These are phyloP conservation scores for Grigorovia jiainica DNA, from an alignment of 805 yeast species.

Conservation along the genomic window DNA sequence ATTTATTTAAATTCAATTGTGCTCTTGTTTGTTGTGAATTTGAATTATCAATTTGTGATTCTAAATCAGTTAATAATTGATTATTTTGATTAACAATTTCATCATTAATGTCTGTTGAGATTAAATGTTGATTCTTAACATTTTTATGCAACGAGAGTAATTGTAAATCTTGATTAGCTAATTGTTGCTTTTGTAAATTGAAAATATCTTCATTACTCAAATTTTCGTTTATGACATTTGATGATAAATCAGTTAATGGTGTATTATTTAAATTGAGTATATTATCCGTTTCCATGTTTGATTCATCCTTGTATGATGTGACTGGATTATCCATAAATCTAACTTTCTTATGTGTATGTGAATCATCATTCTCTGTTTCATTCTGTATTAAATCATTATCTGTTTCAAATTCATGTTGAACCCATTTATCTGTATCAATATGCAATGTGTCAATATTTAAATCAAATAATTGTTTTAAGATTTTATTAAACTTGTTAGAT, in stretches of 20 bases:
- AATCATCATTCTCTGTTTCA: background rate
- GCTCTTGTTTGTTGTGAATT: conserved; percentile 36
- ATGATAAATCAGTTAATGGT: no score
- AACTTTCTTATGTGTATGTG: background rate
- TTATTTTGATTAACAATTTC: conserved; percentile 43
- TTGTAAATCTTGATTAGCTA: conserved; percentile 38
- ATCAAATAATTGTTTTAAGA: background rate
- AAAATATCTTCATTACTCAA: conserved; percentile 31
- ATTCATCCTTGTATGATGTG: background rate
- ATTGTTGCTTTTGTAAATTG: conserved; percentile 38
- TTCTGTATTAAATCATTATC: background rate
- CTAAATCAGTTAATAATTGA: conserved; percentile 38
- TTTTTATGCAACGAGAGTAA: conserved; percentile 34
- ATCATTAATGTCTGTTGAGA: conserved; percentile 38
- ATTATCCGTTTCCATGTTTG: conserved; percentile 6
- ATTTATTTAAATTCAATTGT: conserved; percentile 30
- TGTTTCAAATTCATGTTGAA: background rate
- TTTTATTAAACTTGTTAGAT: background rate
- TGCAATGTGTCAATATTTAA: background rate
- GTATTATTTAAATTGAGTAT: no score
- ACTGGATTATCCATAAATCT: conserved; percentile 1
- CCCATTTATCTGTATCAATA: background rate
- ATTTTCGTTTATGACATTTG: no score
- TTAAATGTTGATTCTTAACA: conserved; percentile 35
- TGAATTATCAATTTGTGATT: conserved; percentile 28